phyloP scores from a whole-genome alignment of 1,139 yeast species.

The Geotrichum bryndzae region DNA sequence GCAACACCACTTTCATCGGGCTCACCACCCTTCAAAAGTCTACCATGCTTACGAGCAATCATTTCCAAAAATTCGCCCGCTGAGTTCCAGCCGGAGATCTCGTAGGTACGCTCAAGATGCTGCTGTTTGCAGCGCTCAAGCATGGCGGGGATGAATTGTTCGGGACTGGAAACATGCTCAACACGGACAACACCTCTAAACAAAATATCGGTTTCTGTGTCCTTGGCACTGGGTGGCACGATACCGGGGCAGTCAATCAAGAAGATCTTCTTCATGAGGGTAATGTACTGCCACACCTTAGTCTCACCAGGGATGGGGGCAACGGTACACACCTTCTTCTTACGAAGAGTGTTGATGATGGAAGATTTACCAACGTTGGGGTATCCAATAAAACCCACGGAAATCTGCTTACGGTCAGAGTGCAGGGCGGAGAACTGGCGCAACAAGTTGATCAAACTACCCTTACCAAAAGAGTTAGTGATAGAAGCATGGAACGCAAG shows the following conservation, averaged over 20 bases:
- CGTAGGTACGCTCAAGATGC: constrained; percentile 93
- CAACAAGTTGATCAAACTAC: constrained; percentile 84
- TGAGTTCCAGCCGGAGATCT: constrained; percentile 85
- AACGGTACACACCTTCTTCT: constrained; percentile 91
- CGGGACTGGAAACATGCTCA: constrained; percentile 92
- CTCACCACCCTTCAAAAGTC: constrained; percentile 93
- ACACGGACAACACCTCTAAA: constrained; percentile 97
- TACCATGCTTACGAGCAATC: constrained; percentile 87
- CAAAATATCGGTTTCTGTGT: constrained; percentile 85
- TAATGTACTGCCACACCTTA: constrained; percentile 97
- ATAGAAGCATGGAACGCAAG: constrained; percentile 97
- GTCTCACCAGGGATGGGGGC: constrained; percentile 99
- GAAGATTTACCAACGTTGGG: constrained; percentile 98
- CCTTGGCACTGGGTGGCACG: constrained; percentile 90
- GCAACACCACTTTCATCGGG: constrained; percentile 94
- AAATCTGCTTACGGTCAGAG: constrained; percentile 88
- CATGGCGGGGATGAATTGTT: constrained; percentile 88
- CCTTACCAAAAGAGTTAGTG: constrained; percentile 95
- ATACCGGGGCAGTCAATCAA: constrained; percentile 98
- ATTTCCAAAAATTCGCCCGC: constrained; percentile 80
- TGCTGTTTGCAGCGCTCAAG: constrained; percentile 78
- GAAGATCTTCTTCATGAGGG: constrained; percentile 91
- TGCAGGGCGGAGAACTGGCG: constrained; percentile 91
- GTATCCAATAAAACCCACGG: constrained; percentile 95
- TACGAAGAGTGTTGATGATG: constrained; percentile 85